Conservation (phyloP, 1,284 basidiomycete genomes). For the Pseudozyma thailandica region DNA sequence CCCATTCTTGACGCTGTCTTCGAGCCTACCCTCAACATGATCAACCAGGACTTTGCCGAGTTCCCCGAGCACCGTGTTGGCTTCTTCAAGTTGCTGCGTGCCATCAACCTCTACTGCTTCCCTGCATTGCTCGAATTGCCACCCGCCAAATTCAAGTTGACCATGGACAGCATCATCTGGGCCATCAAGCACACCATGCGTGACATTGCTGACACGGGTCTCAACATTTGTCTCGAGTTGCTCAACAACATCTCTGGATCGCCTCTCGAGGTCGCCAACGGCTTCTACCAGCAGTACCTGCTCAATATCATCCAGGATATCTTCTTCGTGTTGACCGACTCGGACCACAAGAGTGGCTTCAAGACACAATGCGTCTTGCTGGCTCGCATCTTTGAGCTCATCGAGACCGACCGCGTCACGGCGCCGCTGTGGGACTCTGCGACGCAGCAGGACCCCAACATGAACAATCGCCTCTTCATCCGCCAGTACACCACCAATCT, state of each 20-base stretch:
- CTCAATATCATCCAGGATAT: constrained; percentile 93
- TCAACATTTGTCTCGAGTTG: constrained; percentile 85
- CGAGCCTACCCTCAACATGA: constrained; percentile 97
- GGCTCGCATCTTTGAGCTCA: constrained; percentile 91
- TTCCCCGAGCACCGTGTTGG: constrained; percentile 97
- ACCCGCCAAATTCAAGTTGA: constrained; percentile 93
- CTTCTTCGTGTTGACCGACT: constrained; percentile 96
- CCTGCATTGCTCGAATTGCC: constrained; percentile 89
- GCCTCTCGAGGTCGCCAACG: constrained; percentile 80
- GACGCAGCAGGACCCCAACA: constrained; percentile 76
- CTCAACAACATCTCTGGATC: constrained; percentile 93
- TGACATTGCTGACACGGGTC: constrained; percentile 94
- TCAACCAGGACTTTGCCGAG: constrained; percentile 97
- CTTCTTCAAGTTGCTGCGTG: constrained; percentile 94
- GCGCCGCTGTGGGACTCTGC: constrained; percentile 87
- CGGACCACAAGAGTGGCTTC: constrained; percentile 92
- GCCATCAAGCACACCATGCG: constrained; percentile 99
- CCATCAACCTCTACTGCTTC: constrained; percentile 96
- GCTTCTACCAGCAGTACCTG: constrained; percentile 92
- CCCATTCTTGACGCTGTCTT: constrained; percentile 97
- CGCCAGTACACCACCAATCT: constrained; percentile 88
- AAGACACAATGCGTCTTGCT: constrained; percentile 71
- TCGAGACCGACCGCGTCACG: constrained; percentile 83
- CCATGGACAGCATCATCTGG: constrained; percentile 99
- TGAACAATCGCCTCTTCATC: constrained; percentile 85